Evolutionary conservation across 306 rosid species (phyloP), one percentile per base, ranked within the genome.

Genomic region (Carpinus viminea): DNA sequence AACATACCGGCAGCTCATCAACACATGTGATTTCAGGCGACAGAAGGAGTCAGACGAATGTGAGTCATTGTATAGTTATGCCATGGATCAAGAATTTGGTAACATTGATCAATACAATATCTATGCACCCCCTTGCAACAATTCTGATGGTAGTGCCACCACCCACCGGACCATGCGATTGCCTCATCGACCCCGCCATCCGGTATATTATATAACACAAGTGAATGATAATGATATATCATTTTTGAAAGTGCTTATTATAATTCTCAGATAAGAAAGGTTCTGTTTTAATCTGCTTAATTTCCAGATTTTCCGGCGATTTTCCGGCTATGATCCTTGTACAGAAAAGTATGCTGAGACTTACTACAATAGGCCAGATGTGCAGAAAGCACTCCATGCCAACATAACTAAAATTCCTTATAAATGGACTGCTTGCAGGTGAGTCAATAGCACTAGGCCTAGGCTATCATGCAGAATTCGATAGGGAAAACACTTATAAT

Each of bases 381-480:
- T 95, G 68, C 99, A 95, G 83, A 88, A 84, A 80, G 99, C 99
- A 20, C 87, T 95, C 20, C 98, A 95, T 85, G 99, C 99, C 34
- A 95, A 95, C 85, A 68, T 66, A 47, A 95, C 99, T 0, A 78
- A 76, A 34, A 95, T 95, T 83, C 82, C 98, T 38, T 95, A 95
- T 51, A 95, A 75, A 72, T 95, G 99, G 99, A 95, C 99, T 64
- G 93, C 99, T 82, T 95, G 99, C 91, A 93, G 90, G 99, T 93
- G 45, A 77, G 80, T 68, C 45, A 38, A 17, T 43, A 36, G 16
- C 51, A 8, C 34, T 2, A 31, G 34, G 26, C 26, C 26, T 2
- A 31, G 34, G 34, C 4, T 45, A 45, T 45, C 48, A 45, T 45
- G 48, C 34, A 31, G 3, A 31, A 31, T 31, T 31, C 0, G 2